These are phyloP conservation scores for Domatiomyces catenatus DNA, from an alignment of 2,329 filamentous ascomycete species.

Conservation along the genomic window DNA sequence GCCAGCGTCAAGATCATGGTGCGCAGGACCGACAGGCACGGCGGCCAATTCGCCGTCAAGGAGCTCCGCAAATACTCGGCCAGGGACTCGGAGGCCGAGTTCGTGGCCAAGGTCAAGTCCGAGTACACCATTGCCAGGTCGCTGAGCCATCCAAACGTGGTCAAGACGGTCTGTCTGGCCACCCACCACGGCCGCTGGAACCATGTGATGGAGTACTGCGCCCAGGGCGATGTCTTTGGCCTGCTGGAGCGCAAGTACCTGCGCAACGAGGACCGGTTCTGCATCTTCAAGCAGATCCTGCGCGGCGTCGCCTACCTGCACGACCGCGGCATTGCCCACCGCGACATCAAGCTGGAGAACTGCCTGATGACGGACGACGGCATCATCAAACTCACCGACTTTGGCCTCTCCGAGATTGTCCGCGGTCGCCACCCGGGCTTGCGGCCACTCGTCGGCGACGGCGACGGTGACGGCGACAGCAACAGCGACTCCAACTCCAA, in stretches of 20 bases:
- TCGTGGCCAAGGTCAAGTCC: conserved; percentile 71
- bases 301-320: conserved; percentile 74
- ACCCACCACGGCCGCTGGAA: conserved; percentile 63
- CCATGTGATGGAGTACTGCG: conserved; percentile 87
- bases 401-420: conserved; percentile 79
- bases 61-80: conserved; percentile 52
- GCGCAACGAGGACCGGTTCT: conserved; percentile 53
- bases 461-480: no score
- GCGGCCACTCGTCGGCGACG: conserved; percentile 22
- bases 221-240: conserved; percentile 62
- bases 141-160: conserved; percentile 72
- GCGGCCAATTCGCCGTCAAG: conserved; percentile 53
- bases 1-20: conserved; percentile 62
- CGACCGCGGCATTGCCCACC: conserved; percentile 69
- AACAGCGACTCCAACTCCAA: neutral
- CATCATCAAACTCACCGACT: conserved; percentile 80
- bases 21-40: conserved; percentile 47
- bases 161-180: conserved; percentile 64
- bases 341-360: conserved; percentile 84
- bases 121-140: conserved; percentile 81
- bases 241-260: conserved; percentile 60
- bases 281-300: conserved; percentile 78
- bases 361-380: conserved; percentile 63
- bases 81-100: neutral
- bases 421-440: conserved; percentile 66